These are phyloP conservation scores for Tricharina praecox DNA, from an alignment of 495 filamentous ascomycete genomes.

Conservation along the genomic window DNA sequence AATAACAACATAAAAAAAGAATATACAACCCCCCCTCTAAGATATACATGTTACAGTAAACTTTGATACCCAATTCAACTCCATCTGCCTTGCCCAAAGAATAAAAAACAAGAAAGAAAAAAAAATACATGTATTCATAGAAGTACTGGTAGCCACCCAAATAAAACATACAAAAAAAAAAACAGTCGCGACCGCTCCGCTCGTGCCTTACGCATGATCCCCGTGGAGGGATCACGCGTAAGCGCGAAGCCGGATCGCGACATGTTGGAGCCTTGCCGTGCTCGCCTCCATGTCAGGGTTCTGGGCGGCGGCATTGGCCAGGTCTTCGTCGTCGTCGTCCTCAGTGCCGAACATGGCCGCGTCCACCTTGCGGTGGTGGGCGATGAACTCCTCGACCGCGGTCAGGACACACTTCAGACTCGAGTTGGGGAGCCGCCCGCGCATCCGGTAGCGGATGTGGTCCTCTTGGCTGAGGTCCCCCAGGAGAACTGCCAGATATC, in stretches of 20 bases:
- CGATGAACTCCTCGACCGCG: slow-evolving; percentile 73
- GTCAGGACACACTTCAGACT: slow-evolving; percentile 48
- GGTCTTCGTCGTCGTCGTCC: background rate
- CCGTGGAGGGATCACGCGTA: background rate
- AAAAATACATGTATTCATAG: background rate
- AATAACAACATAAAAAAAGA: too few species aligned
- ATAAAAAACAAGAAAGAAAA: background rate
- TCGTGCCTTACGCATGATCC: background rate
- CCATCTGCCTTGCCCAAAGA: too few species aligned
- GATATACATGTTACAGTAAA: too few species aligned
- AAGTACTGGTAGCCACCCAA: background rate
- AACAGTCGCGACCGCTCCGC: background rate
- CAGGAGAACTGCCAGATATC: slow-evolving; percentile 75
- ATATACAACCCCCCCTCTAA: too few species aligned
- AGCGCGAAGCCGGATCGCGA: background rate
- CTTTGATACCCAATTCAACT: too few species aligned
- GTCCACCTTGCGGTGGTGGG: slow-evolving; percentile 50
- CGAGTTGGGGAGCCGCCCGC: slow-evolving; percentile 37
- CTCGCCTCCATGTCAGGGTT: background rate
- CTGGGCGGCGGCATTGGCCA: background rate
- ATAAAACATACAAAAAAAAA: background rate
- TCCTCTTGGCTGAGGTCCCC: slow-evolving; percentile 54
- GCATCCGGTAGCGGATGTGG: slow-evolving; percentile 36
- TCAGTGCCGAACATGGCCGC: background rate
- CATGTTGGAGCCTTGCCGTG: background rate